phyloP scores from a whole-genome alignment of 2,329 filamentous ascomycete species.

The Karstenula rhodostoma region DNA sequence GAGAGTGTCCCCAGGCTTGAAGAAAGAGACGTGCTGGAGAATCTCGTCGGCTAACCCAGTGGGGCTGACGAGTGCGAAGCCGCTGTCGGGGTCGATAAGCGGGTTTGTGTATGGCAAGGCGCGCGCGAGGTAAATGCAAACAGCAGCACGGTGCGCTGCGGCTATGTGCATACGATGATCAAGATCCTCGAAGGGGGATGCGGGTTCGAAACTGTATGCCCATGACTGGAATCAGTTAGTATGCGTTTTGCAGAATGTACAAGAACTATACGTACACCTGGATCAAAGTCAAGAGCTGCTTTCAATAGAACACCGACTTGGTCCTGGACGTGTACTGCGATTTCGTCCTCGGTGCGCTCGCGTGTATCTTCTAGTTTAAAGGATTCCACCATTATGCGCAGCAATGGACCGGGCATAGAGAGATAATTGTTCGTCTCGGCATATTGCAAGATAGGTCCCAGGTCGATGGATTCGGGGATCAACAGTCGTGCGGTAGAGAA shows the following conservation, averaged over 20 bases:
- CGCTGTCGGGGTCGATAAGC: constrained; percentile 51
- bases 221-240: constrained; percentile 23
- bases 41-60: constrained; percentile 58
- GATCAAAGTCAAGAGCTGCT: constrained; percentile 42
- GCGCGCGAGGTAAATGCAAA: constrained; percentile 50
- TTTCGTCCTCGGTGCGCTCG: constrained; percentile 18
- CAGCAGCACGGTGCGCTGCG: constrained; percentile 50
- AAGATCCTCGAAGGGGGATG: constrained; percentile 44
- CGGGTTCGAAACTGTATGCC: constrained; percentile 41
- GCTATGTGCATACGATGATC: constrained; percentile 47
- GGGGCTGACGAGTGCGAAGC: constrained; percentile 46
- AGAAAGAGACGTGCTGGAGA: constrained; percentile 59
- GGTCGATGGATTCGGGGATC: constrained; percentile 41
- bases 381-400: constrained; percentile 48
- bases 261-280: constrained; percentile 18
- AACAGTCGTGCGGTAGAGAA: constrained; percentile 37
- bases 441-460: constrained; percentile 47
- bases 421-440: constrained; percentile 53
- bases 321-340: constrained; percentile 31
- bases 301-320: constrained; percentile 35
- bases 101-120: constrained; percentile 42
- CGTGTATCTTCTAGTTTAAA: constrained; percentile 43
- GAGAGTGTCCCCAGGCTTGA: constrained; percentile 59
- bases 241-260: neutral
- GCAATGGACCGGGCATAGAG: constrained; percentile 45